Percentiles rank a stretch among this genome's conserved stretches.
phyloP scores from a whole-genome alignment of 2,329 filamentous ascomycete genomes.

The Verticillium nubilum region DNA sequence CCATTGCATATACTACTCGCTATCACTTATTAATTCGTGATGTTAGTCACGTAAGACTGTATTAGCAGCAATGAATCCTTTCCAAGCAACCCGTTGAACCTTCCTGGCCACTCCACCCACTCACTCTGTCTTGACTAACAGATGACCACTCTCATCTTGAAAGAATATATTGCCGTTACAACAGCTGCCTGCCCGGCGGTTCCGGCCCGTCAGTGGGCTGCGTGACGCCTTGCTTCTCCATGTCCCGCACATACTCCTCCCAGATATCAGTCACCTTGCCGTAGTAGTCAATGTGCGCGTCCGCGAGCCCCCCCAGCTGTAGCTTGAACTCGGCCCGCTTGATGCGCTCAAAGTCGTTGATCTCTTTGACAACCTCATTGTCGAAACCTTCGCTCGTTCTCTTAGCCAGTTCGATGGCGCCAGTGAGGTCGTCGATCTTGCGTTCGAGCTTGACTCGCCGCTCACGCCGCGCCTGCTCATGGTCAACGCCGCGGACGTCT shows the following conservation, averaged over 20 bases:
- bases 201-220: conserved; percentile 8
- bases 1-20: not conserved
- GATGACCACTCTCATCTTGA: conserved; percentile 1
- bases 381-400: conserved; percentile 89
- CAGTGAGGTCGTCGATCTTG: conserved; percentile 84
- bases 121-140: not conserved
- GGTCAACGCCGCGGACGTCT: conserved; percentile 93
- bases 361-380: conserved; percentile 90
- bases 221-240: conserved; percentile 60
- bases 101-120: not conserved
- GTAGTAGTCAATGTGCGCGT: conserved; percentile 85
- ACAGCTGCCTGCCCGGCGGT: conserved; percentile 9
- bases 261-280: conserved; percentile 73
- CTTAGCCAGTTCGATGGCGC: conserved; percentile 83
- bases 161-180: not conserved
- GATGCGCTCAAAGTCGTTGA: conserved; percentile 91
- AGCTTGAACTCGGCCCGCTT: conserved; percentile 89
- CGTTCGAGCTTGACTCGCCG: conserved; percentile 85
- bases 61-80: not conserved
- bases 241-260: conserved; percentile 85
- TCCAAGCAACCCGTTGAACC: not conserved
- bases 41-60: not conserved
- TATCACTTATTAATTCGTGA: not conserved
- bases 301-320: conserved; percentile 76
- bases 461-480: conserved; percentile 85